Base-by-base conservation (phyloP, 257 asterid species). In the Asclepias syriaca region DNA sequence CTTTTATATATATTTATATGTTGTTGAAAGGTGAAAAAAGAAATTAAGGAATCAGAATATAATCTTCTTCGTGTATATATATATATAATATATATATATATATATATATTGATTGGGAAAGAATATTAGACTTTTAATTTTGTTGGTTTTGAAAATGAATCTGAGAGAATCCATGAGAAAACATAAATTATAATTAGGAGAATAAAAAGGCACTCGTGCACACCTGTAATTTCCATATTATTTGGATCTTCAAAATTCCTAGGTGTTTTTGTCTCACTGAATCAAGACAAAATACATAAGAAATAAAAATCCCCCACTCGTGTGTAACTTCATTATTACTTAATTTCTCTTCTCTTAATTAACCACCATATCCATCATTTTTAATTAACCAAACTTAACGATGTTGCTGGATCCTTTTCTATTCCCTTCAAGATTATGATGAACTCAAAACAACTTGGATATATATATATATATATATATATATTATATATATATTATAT, bases 191-290 rank as follows among this genome's bases (percentile, higher is more conserved):
- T 49, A 49, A 69, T 51, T 51, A 32, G 43, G 72, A 37, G 27
- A 69, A 34, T 59, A 49, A 49, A 16, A 56, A 73, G 75, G 64
- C 72, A 12, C 34, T 63, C 69, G 49, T 78, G 78, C 78, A 73
- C 32, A 53, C 34, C 72, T 11, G 15, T 45, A 51, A 43, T 43
- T 43, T 74, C 68, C 37, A 45, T 29, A 24, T 15, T 4, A 16
- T 24, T 67, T 12, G 61, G 3, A 49, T 16, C 59, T 4, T 49
- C 9, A 40, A 40, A 16, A n/a, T 12, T 53, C 51, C 51, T 48
- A 0, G 10, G 1, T 48, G 51, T 48, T 48, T 48, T 48, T 48
- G 15, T 21, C 11, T 46, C 45, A 16, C 21, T 39, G 29, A 72
- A 74, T 40, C 50, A 54, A 29, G 37, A 65, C 57, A 54, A 65